These are phyloP conservation scores for Cladophialophora exuberans DNA, from an alignment of 2,329 filamentous ascomycete genomes.

Conservation along the genomic window DNA sequence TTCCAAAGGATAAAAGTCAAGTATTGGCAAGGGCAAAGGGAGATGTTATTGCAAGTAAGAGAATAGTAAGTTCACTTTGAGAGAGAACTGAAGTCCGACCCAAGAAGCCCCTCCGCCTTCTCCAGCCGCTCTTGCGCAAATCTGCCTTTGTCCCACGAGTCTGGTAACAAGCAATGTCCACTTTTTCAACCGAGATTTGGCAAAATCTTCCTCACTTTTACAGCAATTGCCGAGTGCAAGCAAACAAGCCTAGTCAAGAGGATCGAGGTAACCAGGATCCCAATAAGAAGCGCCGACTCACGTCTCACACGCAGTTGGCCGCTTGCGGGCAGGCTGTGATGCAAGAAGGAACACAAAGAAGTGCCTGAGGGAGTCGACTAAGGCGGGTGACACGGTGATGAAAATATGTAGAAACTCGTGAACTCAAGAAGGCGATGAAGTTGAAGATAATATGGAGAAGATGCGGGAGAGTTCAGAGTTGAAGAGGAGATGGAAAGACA, in stretches of 20 bases:
- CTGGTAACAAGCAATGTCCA: conserved; percentile 6
- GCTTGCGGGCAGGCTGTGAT: conserved; percentile 17
- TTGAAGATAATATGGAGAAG: conserved; percentile 3
- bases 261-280: neutral
- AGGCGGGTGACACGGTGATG: neutral
- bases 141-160: conserved; percentile 15
- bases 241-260: conserved; percentile 11
- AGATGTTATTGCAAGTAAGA: conserved; percentile 27
- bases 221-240: neutral
- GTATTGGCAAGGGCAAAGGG: conserved; percentile 16
- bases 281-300: neutral
- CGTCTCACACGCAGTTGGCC: conserved; percentile 4
- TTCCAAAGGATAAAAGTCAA: conserved; percentile 26
- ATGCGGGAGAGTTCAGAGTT: too few relatives aligned
- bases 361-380: neutral
- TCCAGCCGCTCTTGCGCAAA: conserved; percentile 22
- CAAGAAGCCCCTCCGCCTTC: conserved; percentile 14
- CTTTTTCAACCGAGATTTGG: conserved; percentile 10
- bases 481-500: neutral
- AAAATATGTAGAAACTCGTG: neutral
- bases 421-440: neutral
- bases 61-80: conserved; percentile 22
- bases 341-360: conserved; percentile 13
- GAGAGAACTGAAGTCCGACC: conserved; percentile 11
- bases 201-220: neutral